phyloP scores from a whole-genome alignment of 192 early-diverging fungal genomes.

The Phycomyces nitens region DNA sequence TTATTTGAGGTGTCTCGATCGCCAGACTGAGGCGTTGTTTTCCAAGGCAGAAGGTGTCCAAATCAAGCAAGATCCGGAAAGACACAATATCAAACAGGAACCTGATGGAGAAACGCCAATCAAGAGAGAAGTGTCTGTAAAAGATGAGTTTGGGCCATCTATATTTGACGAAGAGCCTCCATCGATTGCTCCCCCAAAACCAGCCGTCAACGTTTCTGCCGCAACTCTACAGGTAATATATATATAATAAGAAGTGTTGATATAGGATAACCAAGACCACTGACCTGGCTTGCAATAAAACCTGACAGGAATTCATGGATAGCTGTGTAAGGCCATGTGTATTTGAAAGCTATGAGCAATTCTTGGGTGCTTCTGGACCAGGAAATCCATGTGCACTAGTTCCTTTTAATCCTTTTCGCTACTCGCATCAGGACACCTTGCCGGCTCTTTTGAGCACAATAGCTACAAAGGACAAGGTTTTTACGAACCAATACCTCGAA shows the following conservation, averaged over 20 bases:
- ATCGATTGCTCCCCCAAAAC: too few relatives aligned
- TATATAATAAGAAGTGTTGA: too few relatives aligned
- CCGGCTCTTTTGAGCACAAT: constrained; percentile 2
- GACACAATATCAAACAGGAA: not conserved
- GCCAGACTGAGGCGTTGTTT: not conserved
- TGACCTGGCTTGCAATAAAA: too few relatives aligned
- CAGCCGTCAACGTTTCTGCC: not conserved
- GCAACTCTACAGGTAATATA: not conserved
- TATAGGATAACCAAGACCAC: too few relatives aligned
- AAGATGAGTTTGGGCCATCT: not conserved
- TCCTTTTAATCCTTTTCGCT: constrained; percentile 9
- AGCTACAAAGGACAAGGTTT: not conserved
- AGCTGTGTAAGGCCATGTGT: constrained; percentile 3
- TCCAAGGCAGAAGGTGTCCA: not conserved
- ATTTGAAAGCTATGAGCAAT: constrained; percentile 3
- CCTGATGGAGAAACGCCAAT: not conserved
- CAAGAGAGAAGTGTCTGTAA: not conserved
- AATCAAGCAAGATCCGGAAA: not conserved
- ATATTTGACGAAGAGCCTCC: too few relatives aligned
- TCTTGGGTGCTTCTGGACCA: not conserved
- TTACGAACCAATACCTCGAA: constrained; percentile 7
- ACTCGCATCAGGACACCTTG: constrained; percentile 3
- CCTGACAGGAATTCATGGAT: constrained; percentile 11
- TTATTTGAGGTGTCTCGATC: not conserved
- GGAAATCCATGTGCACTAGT: not conserved